Conservation (phyloP, 441 rosid species). For the Eruca vesicaria region DNA sequence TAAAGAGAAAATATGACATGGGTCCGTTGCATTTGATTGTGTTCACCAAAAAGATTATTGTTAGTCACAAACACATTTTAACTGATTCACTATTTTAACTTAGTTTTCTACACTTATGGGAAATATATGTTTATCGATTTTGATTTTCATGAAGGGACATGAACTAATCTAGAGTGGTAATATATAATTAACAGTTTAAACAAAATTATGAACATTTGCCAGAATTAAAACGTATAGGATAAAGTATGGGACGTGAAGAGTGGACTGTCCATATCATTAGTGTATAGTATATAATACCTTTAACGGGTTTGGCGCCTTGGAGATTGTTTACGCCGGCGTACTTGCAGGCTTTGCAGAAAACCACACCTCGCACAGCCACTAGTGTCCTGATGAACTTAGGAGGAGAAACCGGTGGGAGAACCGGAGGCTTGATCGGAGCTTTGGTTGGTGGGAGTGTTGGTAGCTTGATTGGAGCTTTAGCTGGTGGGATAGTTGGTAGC, state of each 20-base stretch:
- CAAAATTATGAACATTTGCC: neutral
- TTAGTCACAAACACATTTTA: neutral
- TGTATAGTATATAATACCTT: conserved; percentile 34
- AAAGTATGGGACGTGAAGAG: neutral
- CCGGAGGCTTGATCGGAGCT: conserved; percentile 30
- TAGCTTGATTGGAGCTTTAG: conserved; percentile 19
- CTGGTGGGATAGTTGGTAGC: conserved; percentile 20
- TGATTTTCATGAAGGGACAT: neutral
- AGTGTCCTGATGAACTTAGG: conserved; percentile 40
- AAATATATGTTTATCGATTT: neutral
- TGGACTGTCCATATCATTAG: neutral
- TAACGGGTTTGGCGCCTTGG: conserved; percentile 52
- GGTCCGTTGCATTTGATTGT: neutral
- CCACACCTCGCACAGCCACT: conserved; percentile 64
- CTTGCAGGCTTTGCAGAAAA: conserved; percentile 77
- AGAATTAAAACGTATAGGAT: neutral
- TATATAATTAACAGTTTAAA: neutral
- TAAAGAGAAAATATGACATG: neutral
- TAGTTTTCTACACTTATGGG: neutral
- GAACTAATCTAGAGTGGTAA: neutral
- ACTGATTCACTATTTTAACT: neutral
- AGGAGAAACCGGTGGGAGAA: conserved; percentile 25
- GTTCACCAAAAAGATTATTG: neutral
- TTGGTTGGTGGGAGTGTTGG: conserved; percentile 16
- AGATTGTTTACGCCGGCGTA: conserved; percentile 56